phyloP scores from a whole-genome alignment of 306 rosid genomes.

The Betula pendula region DNA sequence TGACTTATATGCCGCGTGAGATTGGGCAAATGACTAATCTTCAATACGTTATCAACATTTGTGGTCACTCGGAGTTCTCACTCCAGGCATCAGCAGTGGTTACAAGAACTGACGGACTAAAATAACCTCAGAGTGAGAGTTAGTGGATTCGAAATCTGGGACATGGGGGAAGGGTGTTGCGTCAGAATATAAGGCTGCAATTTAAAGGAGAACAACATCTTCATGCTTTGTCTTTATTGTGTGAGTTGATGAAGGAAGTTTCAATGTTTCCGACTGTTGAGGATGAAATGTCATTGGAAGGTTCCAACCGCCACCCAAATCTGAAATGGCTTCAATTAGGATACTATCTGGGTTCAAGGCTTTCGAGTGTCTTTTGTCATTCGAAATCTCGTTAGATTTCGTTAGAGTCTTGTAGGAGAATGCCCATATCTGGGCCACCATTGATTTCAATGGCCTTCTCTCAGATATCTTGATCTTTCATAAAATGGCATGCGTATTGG shows the following conservation, averaged over 20 bases:
- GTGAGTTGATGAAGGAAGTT: neutral
- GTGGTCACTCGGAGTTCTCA: neutral
- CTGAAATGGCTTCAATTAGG: neutral
- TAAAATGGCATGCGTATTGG: neutral
- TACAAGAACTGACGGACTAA: neutral
- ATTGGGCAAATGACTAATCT: neutral
- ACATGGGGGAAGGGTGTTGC: neutral
- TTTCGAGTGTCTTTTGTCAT: neutral
- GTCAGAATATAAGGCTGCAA: rapidly evolving
- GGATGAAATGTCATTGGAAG: neutral
- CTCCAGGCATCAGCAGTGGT: neutral
- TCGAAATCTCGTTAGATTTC: slow-evolving; percentile 7
- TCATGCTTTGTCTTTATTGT: neutral
- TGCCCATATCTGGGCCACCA: neutral
- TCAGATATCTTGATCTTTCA: slow-evolving; percentile 9
- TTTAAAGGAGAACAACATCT: neutral
- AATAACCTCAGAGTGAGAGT: neutral
- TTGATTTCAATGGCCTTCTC: neutral
- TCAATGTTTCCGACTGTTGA: no score
- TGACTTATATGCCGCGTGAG: slow-evolving; percentile 17
- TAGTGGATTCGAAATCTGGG: slow-evolving; percentile 14
- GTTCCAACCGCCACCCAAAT: neutral
- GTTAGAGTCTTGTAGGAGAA: neutral
- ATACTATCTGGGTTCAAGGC: neutral
- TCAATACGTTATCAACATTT: slow-evolving; percentile 14